phyloP scores from a whole-genome alignment of 495 filamentous ascomycete species.

The Neurospora sp. region DNA sequence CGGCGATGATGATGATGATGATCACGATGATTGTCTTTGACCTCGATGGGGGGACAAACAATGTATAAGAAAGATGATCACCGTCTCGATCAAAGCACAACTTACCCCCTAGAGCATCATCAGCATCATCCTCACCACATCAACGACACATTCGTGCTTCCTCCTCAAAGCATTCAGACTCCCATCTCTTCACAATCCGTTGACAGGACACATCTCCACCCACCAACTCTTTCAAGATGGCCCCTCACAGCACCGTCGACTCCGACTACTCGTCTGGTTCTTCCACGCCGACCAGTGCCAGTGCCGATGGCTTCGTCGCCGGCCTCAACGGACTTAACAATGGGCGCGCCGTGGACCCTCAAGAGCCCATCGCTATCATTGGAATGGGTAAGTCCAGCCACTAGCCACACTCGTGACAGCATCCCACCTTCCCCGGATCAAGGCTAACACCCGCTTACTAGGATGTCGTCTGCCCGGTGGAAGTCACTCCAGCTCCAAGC shows the following conservation, averaged over 20 bases:
- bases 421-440: no score
- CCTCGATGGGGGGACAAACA: not conserved
- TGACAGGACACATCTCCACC: not conserved
- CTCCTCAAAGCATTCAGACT: not conserved
- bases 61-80: not conserved
- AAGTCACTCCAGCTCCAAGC: conserved; percentile 27
- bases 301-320: not conserved
- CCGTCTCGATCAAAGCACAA: not conserved
- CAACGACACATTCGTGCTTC: not conserved
- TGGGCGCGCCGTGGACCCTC: not conserved
- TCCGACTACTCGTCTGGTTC: not conserved
- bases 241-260: not conserved
- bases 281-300: not conserved
- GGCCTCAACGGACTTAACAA: not conserved
- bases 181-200: not conserved
- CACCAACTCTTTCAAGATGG: not conserved
- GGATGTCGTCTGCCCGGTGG: conserved; percentile 41
- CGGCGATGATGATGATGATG: not conserved
- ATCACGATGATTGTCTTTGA: not conserved
- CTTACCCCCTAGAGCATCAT: not conserved
- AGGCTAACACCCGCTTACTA: not conserved
- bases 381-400: conserved; percentile 25
- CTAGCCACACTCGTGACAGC: not conserved
- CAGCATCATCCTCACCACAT: not conserved
- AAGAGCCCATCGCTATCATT: conserved; percentile 39